Evolutionary conservation across 495 filamentous ascomycete genomes (phyloP).

Genomic region (Baudoinia panamericana): DNA sequence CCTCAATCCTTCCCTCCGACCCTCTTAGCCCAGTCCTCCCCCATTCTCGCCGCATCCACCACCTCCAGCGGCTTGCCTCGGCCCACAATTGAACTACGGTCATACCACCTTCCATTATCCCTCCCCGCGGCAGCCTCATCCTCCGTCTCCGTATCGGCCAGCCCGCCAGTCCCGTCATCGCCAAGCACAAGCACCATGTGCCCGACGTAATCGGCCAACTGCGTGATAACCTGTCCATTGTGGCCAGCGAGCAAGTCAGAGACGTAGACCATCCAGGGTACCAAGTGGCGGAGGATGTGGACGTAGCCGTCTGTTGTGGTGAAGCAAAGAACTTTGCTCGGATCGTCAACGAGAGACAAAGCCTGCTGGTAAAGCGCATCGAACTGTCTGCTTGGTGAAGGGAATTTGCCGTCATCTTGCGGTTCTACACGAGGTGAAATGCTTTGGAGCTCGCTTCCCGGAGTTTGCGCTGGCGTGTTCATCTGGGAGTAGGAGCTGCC

Average conservation of each 20-base stretch:
- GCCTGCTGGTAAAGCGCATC: slow-evolving; percentile 66
- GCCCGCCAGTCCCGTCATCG: slow-evolving; percentile 67
- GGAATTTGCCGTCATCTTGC: slow-evolving; percentile 25
- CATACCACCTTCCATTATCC: slow-evolving; percentile 55
- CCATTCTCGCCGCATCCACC: slow-evolving; percentile 60
- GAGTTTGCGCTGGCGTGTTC: slow-evolving; percentile 49
- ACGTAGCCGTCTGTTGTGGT: slow-evolving; percentile 62
- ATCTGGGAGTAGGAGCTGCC: slow-evolving; percentile 84
- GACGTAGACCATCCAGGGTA: slow-evolving; percentile 72
- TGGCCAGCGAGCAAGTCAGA: slow-evolving; percentile 46
- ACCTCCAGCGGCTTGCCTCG: slow-evolving; percentile 76
- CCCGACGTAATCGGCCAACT: slow-evolving; percentile 55
- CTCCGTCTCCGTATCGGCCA: slow-evolving; percentile 78
- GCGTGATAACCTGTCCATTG: slow-evolving; percentile 23
- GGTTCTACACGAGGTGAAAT: slow-evolving; percentile 29
- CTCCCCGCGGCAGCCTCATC: slow-evolving; percentile 41
- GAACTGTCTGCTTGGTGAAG: slow-evolving; percentile 39
- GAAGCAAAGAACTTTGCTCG: slow-evolving; percentile 77
- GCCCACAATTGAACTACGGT: slow-evolving; percentile 65
- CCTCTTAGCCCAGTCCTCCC: slow-evolving; percentile 72
- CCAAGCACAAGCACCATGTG: slow-evolving; percentile 77
- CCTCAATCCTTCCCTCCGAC: slow-evolving; percentile 41
- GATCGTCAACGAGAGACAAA: slow-evolving; percentile 61
- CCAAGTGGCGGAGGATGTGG: slow-evolving; percentile 71
- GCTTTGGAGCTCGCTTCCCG: slow-evolving; percentile 47